Evolutionary conservation across 2,329 filamentous ascomycete genomes (phyloP).

Genomic region (Cladophialophora psammophila): DNA sequence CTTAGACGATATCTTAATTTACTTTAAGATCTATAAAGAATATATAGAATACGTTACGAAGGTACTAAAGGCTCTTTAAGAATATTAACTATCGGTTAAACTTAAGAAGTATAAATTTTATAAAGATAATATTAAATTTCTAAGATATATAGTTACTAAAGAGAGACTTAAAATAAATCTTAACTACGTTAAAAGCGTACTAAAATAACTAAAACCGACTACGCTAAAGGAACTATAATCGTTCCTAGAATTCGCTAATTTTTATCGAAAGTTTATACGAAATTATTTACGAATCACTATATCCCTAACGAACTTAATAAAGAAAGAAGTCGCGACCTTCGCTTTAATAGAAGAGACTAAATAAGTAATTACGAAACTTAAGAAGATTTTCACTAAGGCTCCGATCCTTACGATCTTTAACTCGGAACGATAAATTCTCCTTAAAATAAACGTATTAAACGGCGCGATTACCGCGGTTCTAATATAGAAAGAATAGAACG

Average conservation of each 20-base stretch:
- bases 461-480: slow-evolving; percentile 21
- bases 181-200: neutral
- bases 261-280: too few relatives aligned
- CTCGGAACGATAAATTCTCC: slow-evolving; percentile 8
- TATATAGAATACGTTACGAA: neutral
- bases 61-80: neutral
- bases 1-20: too few relatives aligned
- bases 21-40: too few relatives aligned
- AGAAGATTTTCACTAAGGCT: too few relatives aligned
- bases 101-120: slow-evolving; percentile 5
- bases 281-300: too few relatives aligned
- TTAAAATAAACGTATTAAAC: slow-evolving; percentile 33
- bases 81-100: neutral
- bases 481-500: slow-evolving; percentile 13
- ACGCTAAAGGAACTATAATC: too few relatives aligned
- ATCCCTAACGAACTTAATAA: too few relatives aligned
- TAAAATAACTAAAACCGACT: neutral
- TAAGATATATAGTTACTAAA: neutral
- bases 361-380: too few relatives aligned
- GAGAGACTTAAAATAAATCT: neutral
- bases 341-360: too few relatives aligned
- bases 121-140: neutral
- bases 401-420: slow-evolving; percentile 22
- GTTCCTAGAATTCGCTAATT: too few relatives aligned
- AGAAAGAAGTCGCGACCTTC: too few relatives aligned